These are phyloP conservation scores for Coemansia sp. DNA, from an alignment of 192 early-diverging fungal genomes.

Conservation along the genomic window DNA sequence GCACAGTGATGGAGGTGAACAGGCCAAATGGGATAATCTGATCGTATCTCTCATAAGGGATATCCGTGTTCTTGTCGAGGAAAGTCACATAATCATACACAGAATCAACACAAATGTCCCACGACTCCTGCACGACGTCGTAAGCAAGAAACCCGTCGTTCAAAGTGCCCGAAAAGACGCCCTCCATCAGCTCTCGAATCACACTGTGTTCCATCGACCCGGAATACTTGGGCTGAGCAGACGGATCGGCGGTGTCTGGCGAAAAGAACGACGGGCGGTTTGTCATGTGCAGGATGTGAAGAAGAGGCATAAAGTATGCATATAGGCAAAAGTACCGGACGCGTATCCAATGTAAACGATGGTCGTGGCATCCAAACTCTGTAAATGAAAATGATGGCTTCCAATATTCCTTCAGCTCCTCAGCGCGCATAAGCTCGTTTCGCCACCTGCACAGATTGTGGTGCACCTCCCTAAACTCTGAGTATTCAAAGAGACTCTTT, in stretches of 20 bases:
- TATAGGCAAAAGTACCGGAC: conserved; percentile 38
- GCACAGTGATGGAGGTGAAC: conserved; percentile 35
- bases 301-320: conserved; percentile 19
- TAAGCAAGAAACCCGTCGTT: conserved; percentile 43
- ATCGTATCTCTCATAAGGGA: conserved; percentile 39
- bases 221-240: not conserved
- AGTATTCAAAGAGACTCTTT: conserved; percentile 23
- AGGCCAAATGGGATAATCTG: conserved; percentile 42
- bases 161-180: conserved; percentile 20
- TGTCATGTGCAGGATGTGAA: conserved; percentile 26
- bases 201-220: conserved; percentile 22
- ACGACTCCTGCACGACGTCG: conserved; percentile 39
- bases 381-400: conserved; percentile 9
- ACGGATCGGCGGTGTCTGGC: not conserved
- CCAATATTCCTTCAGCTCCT: conserved; percentile 11
- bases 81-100: conserved; percentile 21
- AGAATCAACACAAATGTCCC: conserved; percentile 33
- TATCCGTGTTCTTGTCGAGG: conserved; percentile 32
- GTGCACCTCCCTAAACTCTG: conserved; percentile 20
- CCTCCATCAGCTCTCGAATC: conserved; percentile 34
- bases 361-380: conserved; percentile 27
- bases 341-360: conserved; percentile 23
- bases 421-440: conserved; percentile 10
- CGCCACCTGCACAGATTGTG: conserved; percentile 16
- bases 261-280: conserved; percentile 43